These are phyloP conservation scores for Cercospora brassicicola DNA, from an alignment of 2,329 filamentous ascomycete species.

Conservation along the genomic window DNA sequence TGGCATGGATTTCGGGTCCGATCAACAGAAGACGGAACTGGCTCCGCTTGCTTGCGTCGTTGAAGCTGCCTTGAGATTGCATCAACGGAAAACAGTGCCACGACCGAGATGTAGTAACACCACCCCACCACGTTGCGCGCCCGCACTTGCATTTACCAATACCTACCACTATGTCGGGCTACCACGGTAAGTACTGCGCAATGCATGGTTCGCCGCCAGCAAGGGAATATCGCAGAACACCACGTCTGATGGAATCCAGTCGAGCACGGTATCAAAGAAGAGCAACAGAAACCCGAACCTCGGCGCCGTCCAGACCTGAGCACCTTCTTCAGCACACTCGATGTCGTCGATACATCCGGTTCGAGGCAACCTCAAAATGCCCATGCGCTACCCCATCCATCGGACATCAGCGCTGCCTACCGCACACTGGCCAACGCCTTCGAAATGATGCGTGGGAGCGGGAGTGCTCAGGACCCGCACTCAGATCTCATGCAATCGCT, in stretches of 20 bases:
- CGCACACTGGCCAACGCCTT: constrained; percentile 62
- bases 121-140: background rate
- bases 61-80: background rate
- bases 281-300: background rate
- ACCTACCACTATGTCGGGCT: constrained; percentile 1
- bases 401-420: constrained; percentile 60
- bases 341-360: constrained; percentile 58
- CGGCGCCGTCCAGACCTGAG: constrained; percentile 62
- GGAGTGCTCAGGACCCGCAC: constrained; percentile 22
- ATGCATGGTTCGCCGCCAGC: background rate
- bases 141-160: background rate
- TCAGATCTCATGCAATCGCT: constrained; percentile 54
- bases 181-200: background rate
- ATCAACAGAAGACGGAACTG: background rate
- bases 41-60: constrained; percentile 2
- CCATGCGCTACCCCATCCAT: constrained; percentile 61
- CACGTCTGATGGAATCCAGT: background rate
- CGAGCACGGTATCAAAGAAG: constrained; percentile 14
- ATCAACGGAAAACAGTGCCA: background rate
- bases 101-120: background rate
- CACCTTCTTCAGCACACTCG: constrained; percentile 64
- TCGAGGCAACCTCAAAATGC: constrained; percentile 52
- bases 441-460: constrained; percentile 53
- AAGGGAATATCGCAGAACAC: background rate
- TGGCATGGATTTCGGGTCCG: background rate